Evolutionary conservation across 2,329 filamentous ascomycete genomes (phyloP).

Genomic region (Alternaria brassicae): DNA sequence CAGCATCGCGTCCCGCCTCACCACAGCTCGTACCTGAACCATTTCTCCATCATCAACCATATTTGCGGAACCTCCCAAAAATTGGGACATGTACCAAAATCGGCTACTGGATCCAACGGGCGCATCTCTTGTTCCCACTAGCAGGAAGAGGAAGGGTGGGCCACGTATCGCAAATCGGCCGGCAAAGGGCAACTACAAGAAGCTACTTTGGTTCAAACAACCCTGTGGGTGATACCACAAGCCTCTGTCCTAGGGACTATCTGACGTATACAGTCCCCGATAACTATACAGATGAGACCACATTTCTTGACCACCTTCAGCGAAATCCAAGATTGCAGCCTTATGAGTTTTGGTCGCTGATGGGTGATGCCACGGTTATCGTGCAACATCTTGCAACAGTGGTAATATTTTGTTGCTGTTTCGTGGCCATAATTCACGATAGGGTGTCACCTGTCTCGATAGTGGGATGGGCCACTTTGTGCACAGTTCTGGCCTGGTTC

Average conservation of each 20-base stretch:
- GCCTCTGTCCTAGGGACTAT: not conserved
- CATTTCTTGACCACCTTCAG: slow-evolving; percentile 94
- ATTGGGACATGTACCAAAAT: slow-evolving; percentile 20
- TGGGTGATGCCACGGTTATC: slow-evolving; percentile 94
- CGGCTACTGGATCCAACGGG: slow-evolving; percentile 22
- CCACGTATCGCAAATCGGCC: slow-evolving; percentile 71
- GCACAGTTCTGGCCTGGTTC: slow-evolving; percentile 86
- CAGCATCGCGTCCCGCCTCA: not conserved
- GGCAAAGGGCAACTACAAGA: slow-evolving; percentile 84
- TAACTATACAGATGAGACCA: slow-evolving; percentile 97
- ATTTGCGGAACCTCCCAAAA: not conserved
- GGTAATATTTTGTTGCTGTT: slow-evolving; percentile 92
- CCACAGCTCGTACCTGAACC: not conserved
- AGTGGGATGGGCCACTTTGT: slow-evolving; percentile 81
- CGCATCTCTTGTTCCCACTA: slow-evolving; percentile 16
- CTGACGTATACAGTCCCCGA: slow-evolving; percentile 74
- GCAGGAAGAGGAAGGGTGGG: slow-evolving; percentile 58
- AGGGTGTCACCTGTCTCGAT: slow-evolving; percentile 89
- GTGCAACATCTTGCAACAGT: slow-evolving; percentile 97
- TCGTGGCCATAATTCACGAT: slow-evolving; percentile 86
- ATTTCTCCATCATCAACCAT: not conserved
- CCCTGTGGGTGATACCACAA: slow-evolving; percentile 67
- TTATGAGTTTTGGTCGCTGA: slow-evolving; percentile 97
- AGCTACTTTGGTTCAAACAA: slow-evolving; percentile 97
- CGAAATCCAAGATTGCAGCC: slow-evolving; percentile 91